These are phyloP conservation scores for Lumnitzera littorea DNA, from an alignment of 345 rosid genomes.

Conservation along the genomic window DNA sequence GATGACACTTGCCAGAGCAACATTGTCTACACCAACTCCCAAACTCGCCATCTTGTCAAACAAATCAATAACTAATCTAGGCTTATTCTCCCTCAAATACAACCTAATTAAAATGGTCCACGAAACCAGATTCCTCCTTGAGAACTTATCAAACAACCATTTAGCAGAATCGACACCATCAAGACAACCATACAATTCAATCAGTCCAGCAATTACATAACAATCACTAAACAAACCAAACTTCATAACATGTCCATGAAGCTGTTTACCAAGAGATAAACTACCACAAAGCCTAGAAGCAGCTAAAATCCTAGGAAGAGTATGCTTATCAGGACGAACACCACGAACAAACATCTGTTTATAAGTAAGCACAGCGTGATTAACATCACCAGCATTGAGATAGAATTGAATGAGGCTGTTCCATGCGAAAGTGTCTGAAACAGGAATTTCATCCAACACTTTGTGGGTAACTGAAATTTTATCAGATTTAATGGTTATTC, in stretches of 20 bases:
- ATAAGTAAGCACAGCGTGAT: slow-evolving; percentile 24
- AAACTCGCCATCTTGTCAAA: slow-evolving; percentile 29
- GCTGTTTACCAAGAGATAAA: slow-evolving; percentile 27
- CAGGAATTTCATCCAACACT: slow-evolving; percentile 38
- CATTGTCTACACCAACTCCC: slow-evolving; percentile 21
- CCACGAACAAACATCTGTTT: slow-evolving; percentile 39
- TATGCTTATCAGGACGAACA: slow-evolving; percentile 32
- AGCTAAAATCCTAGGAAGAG: slow-evolving; percentile 33
- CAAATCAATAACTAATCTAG: slow-evolving; percentile 23
- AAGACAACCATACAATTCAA: slow-evolving; percentile 39
- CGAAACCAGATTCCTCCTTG: slow-evolving; percentile 27
- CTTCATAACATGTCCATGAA: slow-evolving; percentile 37
- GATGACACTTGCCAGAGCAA: slow-evolving; percentile 33
- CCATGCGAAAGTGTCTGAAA: slow-evolving; percentile 29
- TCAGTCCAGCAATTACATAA: slow-evolving; percentile 32
- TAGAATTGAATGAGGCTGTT: slow-evolving; percentile 33
- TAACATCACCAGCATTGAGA: slow-evolving; percentile 19
- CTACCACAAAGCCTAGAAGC: slow-evolving; percentile 30
- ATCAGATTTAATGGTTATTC: background rate
- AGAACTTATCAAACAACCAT: slow-evolving; percentile 28
- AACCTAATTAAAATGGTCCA: slow-evolving; percentile 36
- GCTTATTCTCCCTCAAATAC: slow-evolving; percentile 27
- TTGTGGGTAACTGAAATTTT: slow-evolving; percentile 15
- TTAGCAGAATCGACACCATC: slow-evolving; percentile 29
- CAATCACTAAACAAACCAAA: slow-evolving; percentile 28